Base-by-base conservation (phyloP, 108 stramenopile genomes). In the Cyclotella choctawhatcheeana region DNA sequence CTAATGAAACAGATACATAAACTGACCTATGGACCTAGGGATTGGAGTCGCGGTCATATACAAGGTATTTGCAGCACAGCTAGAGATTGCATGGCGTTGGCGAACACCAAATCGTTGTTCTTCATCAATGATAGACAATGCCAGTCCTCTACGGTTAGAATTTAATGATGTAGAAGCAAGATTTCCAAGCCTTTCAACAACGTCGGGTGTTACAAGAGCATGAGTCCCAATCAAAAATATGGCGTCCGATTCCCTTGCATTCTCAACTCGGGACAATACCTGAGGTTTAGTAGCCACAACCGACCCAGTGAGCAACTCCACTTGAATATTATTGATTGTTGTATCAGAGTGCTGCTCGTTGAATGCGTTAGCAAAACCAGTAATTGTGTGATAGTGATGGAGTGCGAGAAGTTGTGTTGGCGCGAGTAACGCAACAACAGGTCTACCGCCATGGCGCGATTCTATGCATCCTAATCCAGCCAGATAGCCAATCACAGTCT, bases 41-140 rank as follows among this genome's bases (percentile, higher is more conserved):
- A 88, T 86, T 7, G 87, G 87, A 60, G 87, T 88, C 35, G 85
- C 87, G 33, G 82, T 64, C 58, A 88, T 76, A 27, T 33, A 76
- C 40, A 76, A 43, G 16, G 82, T 29, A 81, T 88, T 34, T 71
- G 82, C n/a, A 82, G 82, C 72, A 76, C 84, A 51, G 64, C 65
- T 79, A 58, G 83, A 67, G 16, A 89, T 51, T 25, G 67, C 74
- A 53, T 84, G 81, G 60, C 84, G 86, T 45, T 89, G 88, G 16
- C 47, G 30, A 22, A 89, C 88, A 25, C 88, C 88, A 64, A 89
- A 85, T 12, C 85, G 78, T 64, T 89, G 88, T 62, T 89, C 88
- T 71, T 89, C 88, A 52, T 89, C 88, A 33, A 89, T 52, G 21
- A 89, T 84, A n/a, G 84, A 60, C 33, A 89, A 70, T 18, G 82